Percentiles rank a stretch among this genome's conserved stretches.
Evolutionary conservation across 2,329 filamentous ascomycete genomes (phyloP).

Genomic region (Colletotrichum siamense): DNA sequence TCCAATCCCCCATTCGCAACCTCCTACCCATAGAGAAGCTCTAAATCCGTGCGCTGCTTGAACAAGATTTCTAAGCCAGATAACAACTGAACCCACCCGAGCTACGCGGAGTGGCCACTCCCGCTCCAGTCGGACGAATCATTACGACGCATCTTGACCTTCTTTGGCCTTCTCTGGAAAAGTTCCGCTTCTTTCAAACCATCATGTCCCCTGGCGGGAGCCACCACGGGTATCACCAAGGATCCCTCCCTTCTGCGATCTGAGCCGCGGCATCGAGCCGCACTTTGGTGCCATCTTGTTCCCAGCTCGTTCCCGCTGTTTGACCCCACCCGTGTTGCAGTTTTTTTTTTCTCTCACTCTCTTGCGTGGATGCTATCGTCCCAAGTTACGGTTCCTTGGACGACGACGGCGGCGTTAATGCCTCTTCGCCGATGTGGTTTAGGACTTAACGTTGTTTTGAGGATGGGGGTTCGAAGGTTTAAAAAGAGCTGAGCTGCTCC

Average conservation of each 20-base stretch:
- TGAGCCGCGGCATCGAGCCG: constrained; percentile 16
- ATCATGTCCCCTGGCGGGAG: background rate
- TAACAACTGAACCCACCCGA: background rate
- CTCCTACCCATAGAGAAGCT: background rate
- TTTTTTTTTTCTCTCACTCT: background rate
- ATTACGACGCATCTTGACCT: background rate
- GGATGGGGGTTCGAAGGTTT: background rate
- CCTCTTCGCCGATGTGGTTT: constrained; percentile 13
- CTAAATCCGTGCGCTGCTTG: background rate
- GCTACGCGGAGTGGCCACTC: background rate
- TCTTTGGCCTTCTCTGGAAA: constrained; percentile 13
- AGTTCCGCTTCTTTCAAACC: constrained; percentile 5
- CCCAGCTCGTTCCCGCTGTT: constrained; percentile 15
- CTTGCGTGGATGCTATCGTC: background rate
- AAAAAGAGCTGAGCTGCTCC: constrained; percentile 9
- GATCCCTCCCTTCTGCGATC: background rate
- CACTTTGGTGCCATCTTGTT: constrained; percentile 5
- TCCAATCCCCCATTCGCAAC: background rate
- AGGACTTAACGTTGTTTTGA: constrained; percentile 8
- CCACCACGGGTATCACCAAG: background rate
- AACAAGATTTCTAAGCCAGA: constrained; percentile 15
- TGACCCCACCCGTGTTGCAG: constrained; percentile 4
- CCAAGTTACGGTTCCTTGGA: constrained; percentile 5
- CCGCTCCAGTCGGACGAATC: background rate
- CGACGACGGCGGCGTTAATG: constrained; percentile 15